Evolutionary conservation across 2,329 filamentous ascomycete genomes (phyloP), one percentile per base, ranked within the genome.

Genomic region (Fusarium ramigenum): DNA sequence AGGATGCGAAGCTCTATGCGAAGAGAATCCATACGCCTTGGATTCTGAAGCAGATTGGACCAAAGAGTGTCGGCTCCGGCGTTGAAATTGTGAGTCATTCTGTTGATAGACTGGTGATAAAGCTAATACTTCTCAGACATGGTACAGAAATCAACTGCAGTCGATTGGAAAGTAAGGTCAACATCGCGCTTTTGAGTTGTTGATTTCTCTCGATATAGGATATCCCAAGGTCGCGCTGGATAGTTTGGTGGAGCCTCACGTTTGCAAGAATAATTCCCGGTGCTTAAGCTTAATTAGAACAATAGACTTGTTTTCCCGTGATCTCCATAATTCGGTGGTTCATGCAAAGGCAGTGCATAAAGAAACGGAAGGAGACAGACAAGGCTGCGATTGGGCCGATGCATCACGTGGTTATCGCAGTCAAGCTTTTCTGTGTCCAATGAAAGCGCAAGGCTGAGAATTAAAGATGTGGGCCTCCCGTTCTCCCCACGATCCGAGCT

Each of bases 111-210:
- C 1, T 36, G 30, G 0, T 3, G 10, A 3, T 0, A 16, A 9
- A 0, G 16, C 68, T 74, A 54, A 74, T 14, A 0, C 4, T 2
- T 14, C 9, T 15, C 8, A 74, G 72, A 37, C 49, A 7, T 74
- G 72, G 72, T 74, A 74, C 37, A 62, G 60, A 2, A 74, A 69
- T 30, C 68, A 74, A 12, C 36, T 74, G 40, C 72, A 69, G 23
- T n/a, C 42, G 0, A 74, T 74, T 8, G 71, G 70, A 3, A 58
- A 52, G 28, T 73, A 4, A 49, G 14, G 5, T 2, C 2, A 14
- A 9, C 21, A 28, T 37, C 1, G 15, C 40, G 16, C 2, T 37
- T 43, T 32, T 12, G 2, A 5, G 11, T 49, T 37, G 5, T 19
- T 43, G 11, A 30, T n/a, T n/a, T 19, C 21, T 19, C 5, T 43